Evolutionary conservation across 2,329 filamentous ascomycete genomes (phyloP).

Genomic region (Nothophoma quercina): DNA sequence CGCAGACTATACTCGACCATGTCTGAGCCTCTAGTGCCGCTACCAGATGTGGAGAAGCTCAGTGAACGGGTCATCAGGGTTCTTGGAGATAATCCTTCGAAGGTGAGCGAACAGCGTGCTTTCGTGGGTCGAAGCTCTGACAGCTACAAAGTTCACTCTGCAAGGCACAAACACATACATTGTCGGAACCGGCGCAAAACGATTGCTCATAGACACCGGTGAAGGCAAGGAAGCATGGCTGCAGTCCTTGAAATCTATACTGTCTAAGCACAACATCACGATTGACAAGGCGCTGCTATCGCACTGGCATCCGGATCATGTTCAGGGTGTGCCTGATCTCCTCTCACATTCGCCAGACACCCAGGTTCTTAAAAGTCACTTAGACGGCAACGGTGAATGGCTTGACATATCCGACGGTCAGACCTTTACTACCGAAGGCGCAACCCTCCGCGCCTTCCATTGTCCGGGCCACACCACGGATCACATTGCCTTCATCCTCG

Average conservation of each 20-base stretch:
- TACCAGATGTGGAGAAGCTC: slow-evolving; percentile 79
- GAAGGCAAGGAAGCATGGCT: slow-evolving; percentile 82
- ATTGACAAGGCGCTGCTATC: slow-evolving; percentile 79
- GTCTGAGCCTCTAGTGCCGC: slow-evolving; percentile 66
- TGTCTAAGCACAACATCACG: slow-evolving; percentile 72
- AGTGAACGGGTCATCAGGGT: slow-evolving; percentile 82
- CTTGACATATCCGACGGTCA: slow-evolving; percentile 65
- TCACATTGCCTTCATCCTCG: slow-evolving; percentile 79
- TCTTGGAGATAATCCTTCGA: slow-evolving; percentile 88
- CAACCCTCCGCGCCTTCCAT: slow-evolving; percentile 71
- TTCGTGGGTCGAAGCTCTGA: slow-evolving; percentile 20
- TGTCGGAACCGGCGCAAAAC: slow-evolving; percentile 74
- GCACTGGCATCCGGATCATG: slow-evolving; percentile 92
- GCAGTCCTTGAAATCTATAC: slow-evolving; percentile 66
- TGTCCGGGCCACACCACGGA: slow-evolving; percentile 81
- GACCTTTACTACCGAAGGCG: slow-evolving; percentile 65
- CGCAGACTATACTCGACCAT: slow-evolving; percentile 55
- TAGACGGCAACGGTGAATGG: slow-evolving; percentile 54
- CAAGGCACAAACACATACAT: slow-evolving; percentile 95
- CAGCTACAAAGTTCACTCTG: slow-evolving; percentile 61
- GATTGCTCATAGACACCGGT: slow-evolving; percentile 89
- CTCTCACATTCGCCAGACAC: slow-evolving; percentile 68
- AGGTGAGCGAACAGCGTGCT: slow-evolving; percentile 57
- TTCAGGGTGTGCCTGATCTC: slow-evolving; percentile 76
- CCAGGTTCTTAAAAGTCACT: slow-evolving; percentile 71